Base-by-base conservation (phyloP, 1,139 yeast genomes). In the Nakaseomyces nivariensis region DNA sequence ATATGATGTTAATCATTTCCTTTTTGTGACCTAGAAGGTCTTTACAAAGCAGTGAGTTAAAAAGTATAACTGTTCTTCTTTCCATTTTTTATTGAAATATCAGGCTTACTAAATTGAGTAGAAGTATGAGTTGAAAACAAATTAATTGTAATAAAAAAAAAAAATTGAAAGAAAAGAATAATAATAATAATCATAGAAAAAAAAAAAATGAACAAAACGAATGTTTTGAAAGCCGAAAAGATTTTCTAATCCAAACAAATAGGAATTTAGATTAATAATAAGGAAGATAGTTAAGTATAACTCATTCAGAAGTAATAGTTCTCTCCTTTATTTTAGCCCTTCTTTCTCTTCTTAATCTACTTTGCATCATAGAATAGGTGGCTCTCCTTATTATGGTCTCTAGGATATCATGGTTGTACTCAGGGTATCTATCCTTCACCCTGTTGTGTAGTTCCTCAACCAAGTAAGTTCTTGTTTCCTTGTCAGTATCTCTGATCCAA, bases 291-390 rank as follows among this genome's bases (percentile, higher is more conserved):
- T 17, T 17, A 17, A n/a, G n/a, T n/a, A 17, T 17, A 17, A 17
- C 22, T 17, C 22, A 17, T 17, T 17, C 22, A 17, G 22, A 17
- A 17, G 22, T 17, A 17, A 17, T 17, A 3, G 31, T 25, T 3
- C 25, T 40, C 27, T 42, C 51, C 58, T 71, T 72, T 37, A 66
- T 59, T 47, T 66, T 70, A 25, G 73, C 72, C 53, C 89, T 70
- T 56, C 92, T 73, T 53, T 81, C 81, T 52, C 84, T 75, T 57
- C 95, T 74, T 48, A 86, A 68, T 54, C 89, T 72, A 27, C 88
- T 83, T 63, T 87, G 95, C 92, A 85, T 85, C 69, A 80, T 69
- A 51, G 84, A 79, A 63, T 87, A 87, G 24, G 87, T 79, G 2
- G 94, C 95, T 50, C 95, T 74, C 58, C 90, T 77, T 32, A 87